These are phyloP conservation scores for Suillus americanus DNA, from an alignment of 768 basidiomycete genomes.

Conservation along the genomic window DNA sequence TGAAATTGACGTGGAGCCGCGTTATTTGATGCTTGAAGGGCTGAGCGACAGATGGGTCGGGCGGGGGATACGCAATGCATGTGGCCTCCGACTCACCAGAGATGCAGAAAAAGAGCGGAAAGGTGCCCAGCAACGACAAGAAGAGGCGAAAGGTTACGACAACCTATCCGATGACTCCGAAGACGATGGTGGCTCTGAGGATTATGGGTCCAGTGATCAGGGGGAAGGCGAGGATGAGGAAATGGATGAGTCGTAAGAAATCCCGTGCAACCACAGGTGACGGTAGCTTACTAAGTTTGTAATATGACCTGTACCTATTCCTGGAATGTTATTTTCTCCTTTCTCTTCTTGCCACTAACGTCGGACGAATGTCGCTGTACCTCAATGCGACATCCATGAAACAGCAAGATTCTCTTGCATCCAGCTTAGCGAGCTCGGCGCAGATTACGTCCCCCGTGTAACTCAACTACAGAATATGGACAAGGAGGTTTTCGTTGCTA, in stretches of 20 bases:
- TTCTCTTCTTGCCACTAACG: no score
- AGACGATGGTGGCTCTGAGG: neutral
- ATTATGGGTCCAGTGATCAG: neutral
- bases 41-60: conserved; percentile 15
- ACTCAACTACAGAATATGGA: neutral
- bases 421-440: neutral
- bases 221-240: neutral
- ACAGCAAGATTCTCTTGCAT: neutral
- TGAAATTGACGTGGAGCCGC: neutral
- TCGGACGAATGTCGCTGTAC: no score
- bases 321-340: no score
- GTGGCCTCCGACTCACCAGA: conserved; percentile 12
- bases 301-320: no score
- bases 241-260: neutral
- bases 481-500: no score
- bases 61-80: conserved; percentile 14
- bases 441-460: no score
- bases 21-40: conserved; percentile 8
- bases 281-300: no score
- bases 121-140: conserved; percentile 1
- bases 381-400: neutral
- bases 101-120: conserved; percentile 3
- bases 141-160: neutral
- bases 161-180: neutral
- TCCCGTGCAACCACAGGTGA: no score